phyloP scores from a whole-genome alignment of 2,329 filamentous ascomycete genomes.

The Fusarium sacchari region DNA sequence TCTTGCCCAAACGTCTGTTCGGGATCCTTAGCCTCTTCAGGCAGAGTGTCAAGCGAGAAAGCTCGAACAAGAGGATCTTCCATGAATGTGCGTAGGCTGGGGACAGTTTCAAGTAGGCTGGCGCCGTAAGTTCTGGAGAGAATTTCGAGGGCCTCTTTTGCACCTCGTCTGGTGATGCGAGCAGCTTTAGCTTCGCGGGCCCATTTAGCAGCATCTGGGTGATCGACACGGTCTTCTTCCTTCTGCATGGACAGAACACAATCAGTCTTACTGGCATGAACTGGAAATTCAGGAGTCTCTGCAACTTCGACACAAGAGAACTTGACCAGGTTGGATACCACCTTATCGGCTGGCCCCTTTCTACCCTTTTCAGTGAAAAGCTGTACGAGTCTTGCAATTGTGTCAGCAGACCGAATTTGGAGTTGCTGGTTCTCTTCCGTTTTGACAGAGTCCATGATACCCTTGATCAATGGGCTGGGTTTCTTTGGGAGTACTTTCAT shows the following conservation, averaged over 20 bases:
- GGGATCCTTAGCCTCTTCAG: constrained; percentile 76
- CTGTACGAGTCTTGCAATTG: constrained; percentile 86
- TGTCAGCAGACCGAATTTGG: constrained; percentile 85
- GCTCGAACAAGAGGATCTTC: constrained; percentile 80
- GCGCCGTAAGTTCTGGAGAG: constrained; percentile 82
- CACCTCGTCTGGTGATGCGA: constrained; percentile 88
- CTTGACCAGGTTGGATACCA: constrained; percentile 94
- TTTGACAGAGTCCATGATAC: constrained; percentile 98
- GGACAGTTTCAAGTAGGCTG: constrained; percentile 81
- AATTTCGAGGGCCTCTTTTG: constrained; percentile 93
- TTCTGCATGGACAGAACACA: constrained; percentile 94
- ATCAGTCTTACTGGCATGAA: constrained; percentile 80
- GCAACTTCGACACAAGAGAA: constrained; percentile 98
- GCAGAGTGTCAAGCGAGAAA: constrained; percentile 76
- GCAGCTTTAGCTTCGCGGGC: constrained; percentile 90
- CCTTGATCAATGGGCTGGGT: constrained; percentile 90
- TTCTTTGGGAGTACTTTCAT: constrained; percentile 91
- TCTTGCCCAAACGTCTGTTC: constrained; percentile 85
- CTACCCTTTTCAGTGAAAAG: constrained; percentile 84
- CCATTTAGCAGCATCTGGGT: constrained; percentile 89
- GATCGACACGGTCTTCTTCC: constrained; percentile 94
- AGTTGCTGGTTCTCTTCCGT: constrained; percentile 90
- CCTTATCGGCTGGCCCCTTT: constrained; percentile 89
- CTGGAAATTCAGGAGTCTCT: constrained; percentile 93
- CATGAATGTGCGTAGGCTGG: constrained; percentile 83